These are phyloP conservation scores for Solanum pennellii DNA, from an alignment of 257 asterid genomes.

Conservation along the genomic window DNA sequence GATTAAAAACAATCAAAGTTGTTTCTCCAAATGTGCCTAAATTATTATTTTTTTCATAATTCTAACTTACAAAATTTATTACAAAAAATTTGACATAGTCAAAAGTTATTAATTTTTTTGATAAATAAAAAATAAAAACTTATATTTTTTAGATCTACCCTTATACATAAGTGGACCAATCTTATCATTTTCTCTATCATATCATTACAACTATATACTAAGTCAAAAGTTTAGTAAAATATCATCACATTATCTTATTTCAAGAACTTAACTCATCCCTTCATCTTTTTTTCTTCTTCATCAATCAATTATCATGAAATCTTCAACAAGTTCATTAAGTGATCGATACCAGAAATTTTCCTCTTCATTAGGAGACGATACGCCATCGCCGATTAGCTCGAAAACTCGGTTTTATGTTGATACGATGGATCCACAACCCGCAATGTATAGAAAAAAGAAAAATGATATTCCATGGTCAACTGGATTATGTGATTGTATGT, in stretches of 20 bases:
- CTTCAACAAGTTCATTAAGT: not conserved
- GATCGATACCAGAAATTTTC: not conserved
- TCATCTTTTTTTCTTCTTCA: not conserved
- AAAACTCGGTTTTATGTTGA: constrained; percentile 1
- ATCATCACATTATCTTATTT: not conserved
- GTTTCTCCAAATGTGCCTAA: not conserved
- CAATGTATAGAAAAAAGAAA: constrained; percentile 14
- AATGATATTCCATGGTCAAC: constrained; percentile 59
- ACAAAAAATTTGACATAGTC: not conserved
- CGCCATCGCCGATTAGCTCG: constrained; percentile 9
- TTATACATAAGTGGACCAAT: not conserved
- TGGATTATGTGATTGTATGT: constrained; percentile 61
- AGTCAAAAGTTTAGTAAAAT: not conserved
- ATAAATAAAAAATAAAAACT: not conserved
- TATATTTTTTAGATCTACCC: not conserved
- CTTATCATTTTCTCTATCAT: not conserved
- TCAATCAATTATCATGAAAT: not conserved
- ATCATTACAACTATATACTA: not conserved
- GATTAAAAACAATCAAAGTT: not conserved
- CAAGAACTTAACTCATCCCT: not conserved
- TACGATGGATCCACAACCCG: not conserved
- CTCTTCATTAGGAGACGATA: not conserved
- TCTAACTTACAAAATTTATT: no score
- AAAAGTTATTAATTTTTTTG: no score
- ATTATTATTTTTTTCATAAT: not conserved